Conservation (phyloP, 495 filamentous ascomycete species). For the Parathielavia appendiculata region DNA sequence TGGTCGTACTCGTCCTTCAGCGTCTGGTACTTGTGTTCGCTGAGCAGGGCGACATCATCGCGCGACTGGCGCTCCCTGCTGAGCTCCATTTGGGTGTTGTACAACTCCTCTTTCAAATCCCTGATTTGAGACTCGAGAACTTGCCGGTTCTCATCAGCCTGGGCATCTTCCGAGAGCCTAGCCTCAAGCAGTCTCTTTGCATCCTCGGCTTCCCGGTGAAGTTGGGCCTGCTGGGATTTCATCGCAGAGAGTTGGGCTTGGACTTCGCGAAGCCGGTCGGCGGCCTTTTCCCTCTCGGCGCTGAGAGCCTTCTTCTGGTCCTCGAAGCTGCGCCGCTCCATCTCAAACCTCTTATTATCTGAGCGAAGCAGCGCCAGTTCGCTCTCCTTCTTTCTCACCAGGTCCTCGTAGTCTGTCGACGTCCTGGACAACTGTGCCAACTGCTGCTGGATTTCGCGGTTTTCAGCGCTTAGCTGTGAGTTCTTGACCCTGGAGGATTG, state of each 20-base stretch:
- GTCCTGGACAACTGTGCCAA: constrained; percentile 83
- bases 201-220: constrained; percentile 84
- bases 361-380: constrained; percentile 79
- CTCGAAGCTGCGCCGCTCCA: constrained; percentile 71
- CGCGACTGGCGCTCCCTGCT: constrained; percentile 92
- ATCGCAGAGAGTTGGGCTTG: constrained; percentile 85
- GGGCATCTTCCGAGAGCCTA: constrained; percentile 81
- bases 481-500: constrained; percentile 64
- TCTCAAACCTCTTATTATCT: constrained; percentile 72
- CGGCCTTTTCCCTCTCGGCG: constrained; percentile 73
- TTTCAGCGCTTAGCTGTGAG: constrained; percentile 72
- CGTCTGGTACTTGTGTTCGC: constrained; percentile 78
- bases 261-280: constrained; percentile 70
- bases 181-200: constrained; percentile 81
- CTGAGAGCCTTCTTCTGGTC: constrained; percentile 64
- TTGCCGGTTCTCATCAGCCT: constrained; percentile 77
- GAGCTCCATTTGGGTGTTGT: constrained; percentile 78
- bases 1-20: constrained; percentile 78
- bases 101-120: constrained; percentile 79
- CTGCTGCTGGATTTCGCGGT: constrained; percentile 77
- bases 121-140: constrained; percentile 82
- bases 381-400: constrained; percentile 88
- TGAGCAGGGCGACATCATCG: constrained; percentile 87
- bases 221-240: constrained; percentile 71
- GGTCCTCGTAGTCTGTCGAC: constrained; percentile 89